Evolutionary conservation across 2,329 filamentous ascomycete genomes (phyloP).

Genomic region (Penicillium crustosum): DNA sequence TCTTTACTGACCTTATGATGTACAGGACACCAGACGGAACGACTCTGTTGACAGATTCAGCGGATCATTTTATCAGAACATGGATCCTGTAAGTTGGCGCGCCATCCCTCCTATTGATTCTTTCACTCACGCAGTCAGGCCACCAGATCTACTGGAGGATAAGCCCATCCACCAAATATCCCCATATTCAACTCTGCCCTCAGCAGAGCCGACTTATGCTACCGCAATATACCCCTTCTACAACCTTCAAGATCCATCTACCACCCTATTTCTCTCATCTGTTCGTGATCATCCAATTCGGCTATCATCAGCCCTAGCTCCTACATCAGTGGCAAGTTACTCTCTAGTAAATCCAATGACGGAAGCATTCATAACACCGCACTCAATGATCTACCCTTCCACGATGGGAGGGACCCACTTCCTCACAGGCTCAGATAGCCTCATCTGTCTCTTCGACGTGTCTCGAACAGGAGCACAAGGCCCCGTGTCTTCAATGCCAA

Average conservation of each 20-base stretch:
- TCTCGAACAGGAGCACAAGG: conserved; percentile 46
- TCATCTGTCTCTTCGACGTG: conserved; percentile 58
- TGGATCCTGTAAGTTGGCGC: conserved; percentile 51
- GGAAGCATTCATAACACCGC: conserved; percentile 56
- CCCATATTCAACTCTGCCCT: conserved; percentile 49
- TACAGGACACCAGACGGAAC: conserved; percentile 57
- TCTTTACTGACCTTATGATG: conserved; percentile 1
- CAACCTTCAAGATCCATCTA: conserved; percentile 51
- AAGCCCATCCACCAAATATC: conserved; percentile 39
- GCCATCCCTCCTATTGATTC: neutral
- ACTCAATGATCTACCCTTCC: conserved; percentile 55
- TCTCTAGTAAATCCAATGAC: conserved; percentile 55
- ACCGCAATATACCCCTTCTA: conserved; percentile 57
- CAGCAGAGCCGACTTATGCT: conserved; percentile 54
- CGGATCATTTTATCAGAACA: conserved; percentile 52
- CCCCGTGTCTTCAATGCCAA: conserved; percentile 48
- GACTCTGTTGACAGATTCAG: conserved; percentile 55
- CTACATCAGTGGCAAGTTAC: conserved; percentile 52
- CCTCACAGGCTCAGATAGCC: conserved; percentile 56
- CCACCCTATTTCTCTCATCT: conserved; percentile 53
- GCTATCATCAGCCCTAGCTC: conserved; percentile 55
- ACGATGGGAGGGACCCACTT: conserved; percentile 51
- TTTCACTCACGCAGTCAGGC: conserved; percentile 33
- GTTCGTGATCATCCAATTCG: conserved; percentile 57
- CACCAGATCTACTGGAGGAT: conserved; percentile 50